Evolutionary conservation across 345 rosid genomes (phyloP).

Genomic region (Eucalyptus shirleyi): DNA sequence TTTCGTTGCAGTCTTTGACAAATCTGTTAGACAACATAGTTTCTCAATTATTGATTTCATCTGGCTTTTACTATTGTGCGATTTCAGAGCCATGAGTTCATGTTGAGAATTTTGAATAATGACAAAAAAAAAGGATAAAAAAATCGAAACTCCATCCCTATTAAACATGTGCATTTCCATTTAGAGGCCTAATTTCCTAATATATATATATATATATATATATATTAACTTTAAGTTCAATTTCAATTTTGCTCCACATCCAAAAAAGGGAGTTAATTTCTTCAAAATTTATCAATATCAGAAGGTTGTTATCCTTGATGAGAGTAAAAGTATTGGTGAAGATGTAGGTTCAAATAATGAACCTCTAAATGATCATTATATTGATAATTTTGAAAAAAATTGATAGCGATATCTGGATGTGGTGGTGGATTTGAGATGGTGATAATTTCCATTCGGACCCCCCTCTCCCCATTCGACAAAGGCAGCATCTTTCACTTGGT

Average conservation of each 20-base stretch:
- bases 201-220: too few species aligned
- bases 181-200: not conserved
- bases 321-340: not conserved
- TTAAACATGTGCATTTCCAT: not conserved
- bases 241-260: not conserved
- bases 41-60: too few species aligned
- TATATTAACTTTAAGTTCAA: not conserved
- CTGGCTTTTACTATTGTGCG: too few species aligned
- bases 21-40: too few species aligned
- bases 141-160: not conserved
- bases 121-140: not conserved
- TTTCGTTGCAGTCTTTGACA: too few species aligned
- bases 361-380: not conserved
- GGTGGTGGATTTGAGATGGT: not conserved
- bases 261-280: not conserved
- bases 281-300: not conserved
- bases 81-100: not conserved
- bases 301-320: accelerated
- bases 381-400: not conserved
- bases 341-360: not conserved
- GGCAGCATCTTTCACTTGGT: too few species aligned
- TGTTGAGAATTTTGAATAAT: not conserved
- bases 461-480: too few species aligned
- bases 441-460: too few species aligned
- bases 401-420: accelerated